Percentiles rank a stretch among this genome's conserved stretches.
Evolutionary conservation across 2,329 filamentous ascomycete genomes (phyloP).

Genomic region (Myriosclerotinia scirpicola): DNA sequence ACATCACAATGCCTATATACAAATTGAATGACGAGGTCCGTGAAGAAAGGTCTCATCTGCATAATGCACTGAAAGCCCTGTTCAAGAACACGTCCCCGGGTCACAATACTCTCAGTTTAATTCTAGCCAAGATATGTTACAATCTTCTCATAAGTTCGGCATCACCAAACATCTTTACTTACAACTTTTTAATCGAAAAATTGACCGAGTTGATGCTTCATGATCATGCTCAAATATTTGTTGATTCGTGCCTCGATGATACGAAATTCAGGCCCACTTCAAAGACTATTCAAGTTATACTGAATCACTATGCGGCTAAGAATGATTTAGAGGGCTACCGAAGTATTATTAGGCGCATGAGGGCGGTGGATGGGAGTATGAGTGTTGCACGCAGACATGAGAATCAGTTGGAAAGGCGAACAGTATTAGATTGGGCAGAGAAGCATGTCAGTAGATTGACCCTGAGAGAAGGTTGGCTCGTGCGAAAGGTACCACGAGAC

Average conservation of each 20-base stretch:
- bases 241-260: constrained; percentile 50
- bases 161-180: constrained; percentile 66
- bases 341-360: constrained; percentile 36
- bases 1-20: constrained; percentile 32
- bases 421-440: constrained; percentile 33
- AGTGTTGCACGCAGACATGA: constrained; percentile 16
- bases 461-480: constrained; percentile 27
- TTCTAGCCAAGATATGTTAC: constrained; percentile 51
- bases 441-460: constrained; percentile 28
- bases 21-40: constrained; percentile 22
- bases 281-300: constrained; percentile 34
- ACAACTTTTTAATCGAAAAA: constrained; percentile 69
- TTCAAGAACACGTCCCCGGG: constrained; percentile 25
- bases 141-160: constrained; percentile 64
- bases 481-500: constrained; percentile 34
- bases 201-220: constrained; percentile 55
- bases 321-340: constrained; percentile 34
- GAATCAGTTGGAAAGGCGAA: constrained; percentile 9
- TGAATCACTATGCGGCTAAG: constrained; percentile 38
- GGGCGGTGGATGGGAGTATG: constrained; percentile 29
- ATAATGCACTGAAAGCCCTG: constrained; percentile 31
- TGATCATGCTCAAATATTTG: constrained; percentile 53
- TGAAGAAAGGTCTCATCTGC: constrained; percentile 31
- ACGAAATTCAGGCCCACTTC: constrained; percentile 38
- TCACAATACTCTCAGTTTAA: constrained; percentile 31